Evolutionary conservation across 2,329 filamentous ascomycete genomes (phyloP).

Genomic region (Penicillium crustosum): DNA sequence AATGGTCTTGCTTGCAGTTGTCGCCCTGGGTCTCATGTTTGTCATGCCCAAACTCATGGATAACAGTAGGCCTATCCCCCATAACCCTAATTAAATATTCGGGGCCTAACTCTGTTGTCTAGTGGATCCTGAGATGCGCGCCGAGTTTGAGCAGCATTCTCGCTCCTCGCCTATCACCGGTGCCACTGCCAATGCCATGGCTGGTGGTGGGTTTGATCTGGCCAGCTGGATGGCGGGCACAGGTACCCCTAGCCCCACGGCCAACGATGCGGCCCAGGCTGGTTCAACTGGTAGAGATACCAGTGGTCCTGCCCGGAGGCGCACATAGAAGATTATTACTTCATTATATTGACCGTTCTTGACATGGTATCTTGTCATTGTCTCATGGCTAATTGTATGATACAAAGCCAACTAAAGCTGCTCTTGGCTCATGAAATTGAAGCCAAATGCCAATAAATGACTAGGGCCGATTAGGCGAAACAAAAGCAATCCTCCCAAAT

Average conservation of each 20-base stretch:
- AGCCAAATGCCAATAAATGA: conserved; percentile 9
- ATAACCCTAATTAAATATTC: not conserved
- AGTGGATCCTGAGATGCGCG: conserved; percentile 97
- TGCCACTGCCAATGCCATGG: conserved; percentile 59
- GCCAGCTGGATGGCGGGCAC: conserved; percentile 67
- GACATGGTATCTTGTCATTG: not conserved
- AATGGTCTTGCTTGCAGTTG: conserved; percentile 90
- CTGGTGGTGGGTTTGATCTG: conserved; percentile 63
- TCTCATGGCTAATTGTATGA: conserved; percentile 2
- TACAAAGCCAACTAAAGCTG: conserved; percentile 4
- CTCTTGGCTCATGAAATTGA: conserved; percentile 6
- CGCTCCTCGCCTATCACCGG: conserved; percentile 69
- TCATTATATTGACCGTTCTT: not conserved
- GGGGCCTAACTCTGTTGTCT: conserved; percentile 6
- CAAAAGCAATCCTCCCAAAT: conserved; percentile 6
- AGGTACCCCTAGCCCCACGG: conserved; percentile 28
- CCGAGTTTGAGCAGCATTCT: conserved; percentile 89
- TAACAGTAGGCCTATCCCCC: conserved; percentile 69
- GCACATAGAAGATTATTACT: conserved; percentile 27
- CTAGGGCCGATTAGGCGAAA: not conserved
- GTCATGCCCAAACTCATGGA: conserved; percentile 95
- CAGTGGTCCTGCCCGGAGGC: conserved; percentile 27
- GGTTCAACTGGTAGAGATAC: conserved; percentile 31
- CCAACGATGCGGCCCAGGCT: conserved; percentile 19
- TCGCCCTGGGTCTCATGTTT: conserved; percentile 79